Conservation (phyloP, 805 yeast genomes). For the Saturnispora zaruensis region DNA sequence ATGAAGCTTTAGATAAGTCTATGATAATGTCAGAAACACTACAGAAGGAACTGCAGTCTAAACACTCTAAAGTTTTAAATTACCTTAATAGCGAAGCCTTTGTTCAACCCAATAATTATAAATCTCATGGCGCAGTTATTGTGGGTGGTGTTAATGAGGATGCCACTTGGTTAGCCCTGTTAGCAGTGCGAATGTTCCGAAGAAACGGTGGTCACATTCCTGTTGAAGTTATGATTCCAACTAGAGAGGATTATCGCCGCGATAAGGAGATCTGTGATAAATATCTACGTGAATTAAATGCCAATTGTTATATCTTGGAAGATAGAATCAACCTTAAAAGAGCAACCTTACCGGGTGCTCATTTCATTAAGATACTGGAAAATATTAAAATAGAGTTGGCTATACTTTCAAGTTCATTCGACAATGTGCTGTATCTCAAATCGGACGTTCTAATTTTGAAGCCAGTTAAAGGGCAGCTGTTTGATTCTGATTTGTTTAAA, state of each 20-base stretch:
- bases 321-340: constrained; percentile 37
- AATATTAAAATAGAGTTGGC: constrained; percentile 34
- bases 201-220: constrained; percentile 40
- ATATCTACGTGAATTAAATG: constrained; percentile 39
- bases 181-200: constrained; percentile 43
- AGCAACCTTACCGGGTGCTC: constrained; percentile 23
- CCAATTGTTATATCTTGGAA: constrained; percentile 48
- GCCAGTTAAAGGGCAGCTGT: constrained; percentile 31
- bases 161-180: constrained; percentile 49
- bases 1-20: neutral
- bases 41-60: constrained; percentile 7
- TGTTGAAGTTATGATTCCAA: constrained; percentile 38
- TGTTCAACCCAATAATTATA: neutral
- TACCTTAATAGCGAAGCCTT: constrained; percentile 1
- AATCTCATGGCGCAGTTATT: constrained; percentile 48
- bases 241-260: constrained; percentile 31
- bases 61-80: constrained; percentile 4
- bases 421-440: constrained; percentile 38
- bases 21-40: constrained; percentile 6
- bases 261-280: constrained; percentile 40
- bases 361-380: constrained; percentile 33
- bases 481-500: constrained; percentile 38
- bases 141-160: constrained; percentile 52
- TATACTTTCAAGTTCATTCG: constrained; percentile 36
- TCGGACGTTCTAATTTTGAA: constrained; percentile 37